Evolutionary conservation across 176 grass and related monocot genomes (phyloP).

Genomic region (Ananas comosus): DNA sequence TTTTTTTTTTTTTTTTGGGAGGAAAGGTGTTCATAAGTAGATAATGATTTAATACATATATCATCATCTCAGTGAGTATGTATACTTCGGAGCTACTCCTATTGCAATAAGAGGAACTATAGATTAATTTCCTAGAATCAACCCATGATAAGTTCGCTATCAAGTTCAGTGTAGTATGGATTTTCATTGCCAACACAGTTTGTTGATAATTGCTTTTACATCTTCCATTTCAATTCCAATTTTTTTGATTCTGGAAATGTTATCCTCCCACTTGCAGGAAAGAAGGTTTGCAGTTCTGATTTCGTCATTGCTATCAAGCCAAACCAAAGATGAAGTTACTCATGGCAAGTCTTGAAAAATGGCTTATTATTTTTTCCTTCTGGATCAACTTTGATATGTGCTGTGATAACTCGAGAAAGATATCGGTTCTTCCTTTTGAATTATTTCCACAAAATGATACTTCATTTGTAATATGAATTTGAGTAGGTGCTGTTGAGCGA

Average conservation of each 20-base stretch:
- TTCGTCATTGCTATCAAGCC: slow-evolving; percentile 80
- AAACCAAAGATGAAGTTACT: slow-evolving; percentile 97
- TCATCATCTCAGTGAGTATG: no score
- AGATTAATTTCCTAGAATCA: no score
- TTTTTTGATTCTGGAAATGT: neutral
- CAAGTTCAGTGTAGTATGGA: neutral
- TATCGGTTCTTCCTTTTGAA: slow-evolving; percentile 4
- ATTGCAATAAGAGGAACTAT: no score
- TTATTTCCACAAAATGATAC: slow-evolving; percentile 21
- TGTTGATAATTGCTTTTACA: neutral
- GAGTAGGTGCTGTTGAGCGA: slow-evolving; percentile 75
- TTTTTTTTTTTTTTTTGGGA: no score
- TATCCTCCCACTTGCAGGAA: slow-evolving; percentile 37
- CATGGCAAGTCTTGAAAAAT: slow-evolving; percentile 44
- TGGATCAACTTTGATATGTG: slow-evolving; percentile 7
- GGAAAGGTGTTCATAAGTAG: no score
- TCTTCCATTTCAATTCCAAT: neutral
- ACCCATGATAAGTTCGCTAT: neutral
- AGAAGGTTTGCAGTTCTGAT: slow-evolving; percentile 81
- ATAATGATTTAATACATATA: no score
- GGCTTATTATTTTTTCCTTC: slow-evolving; percentile 6
- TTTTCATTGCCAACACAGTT: neutral
- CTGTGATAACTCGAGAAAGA: neutral
- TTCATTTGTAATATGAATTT: slow-evolving; percentile 32
- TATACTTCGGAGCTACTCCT: no score